Base-by-base conservation (phyloP, 441 rosid genomes). In the Cnidoscolus chayamansa region DNA sequence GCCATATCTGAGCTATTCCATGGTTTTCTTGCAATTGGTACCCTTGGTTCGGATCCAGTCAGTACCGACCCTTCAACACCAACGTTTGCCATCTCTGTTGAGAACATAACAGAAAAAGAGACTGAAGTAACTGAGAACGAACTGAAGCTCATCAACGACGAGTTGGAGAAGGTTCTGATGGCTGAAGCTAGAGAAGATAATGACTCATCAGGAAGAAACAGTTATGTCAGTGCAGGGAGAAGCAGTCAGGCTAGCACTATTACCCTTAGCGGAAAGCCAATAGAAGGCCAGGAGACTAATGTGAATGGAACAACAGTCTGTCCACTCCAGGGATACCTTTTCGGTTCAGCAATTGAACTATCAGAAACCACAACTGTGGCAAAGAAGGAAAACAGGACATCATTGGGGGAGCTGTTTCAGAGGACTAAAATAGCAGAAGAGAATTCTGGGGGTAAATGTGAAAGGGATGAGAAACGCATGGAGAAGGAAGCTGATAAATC, bases 381-480 rank as follows among this genome's bases (percentile, higher is more conserved):
- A 58, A 89, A 84, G 83, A 89, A 86, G 82, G 92, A 89, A 65
- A 71, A 81, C 16, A 88, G 93, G 83, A 86, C 90, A 60, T 88
- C 97, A 10, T 91, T 91, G 12, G 94, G 93, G 3, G 97, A 91
- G 81, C 80, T 91, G 76, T 86, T 91, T 73, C 94, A 91, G 82
- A 89, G 76, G 82, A 86, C 84, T 60, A 86, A 89, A 83, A 65
- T 86, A 59, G 73, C 74, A 53, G 94, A 89, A 79, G 92, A 88
- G 49, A 71, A 54, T 68, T 32, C 43, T 65, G 85, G 81, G 19
- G 69, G 64, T 20, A 86, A 84, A 81, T 79, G 68, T 16, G 90
- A 84, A 61, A 82, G 81, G 50, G 92, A 90, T 74, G 88, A 88
- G 65, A 85, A 80, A 72, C 77, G 82, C 65, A 68, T 68, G 15